phyloP scores from a whole-genome alignment of 2,329 filamentous ascomycete genomes.

The Coniosporium tulheliwenetii region DNA sequence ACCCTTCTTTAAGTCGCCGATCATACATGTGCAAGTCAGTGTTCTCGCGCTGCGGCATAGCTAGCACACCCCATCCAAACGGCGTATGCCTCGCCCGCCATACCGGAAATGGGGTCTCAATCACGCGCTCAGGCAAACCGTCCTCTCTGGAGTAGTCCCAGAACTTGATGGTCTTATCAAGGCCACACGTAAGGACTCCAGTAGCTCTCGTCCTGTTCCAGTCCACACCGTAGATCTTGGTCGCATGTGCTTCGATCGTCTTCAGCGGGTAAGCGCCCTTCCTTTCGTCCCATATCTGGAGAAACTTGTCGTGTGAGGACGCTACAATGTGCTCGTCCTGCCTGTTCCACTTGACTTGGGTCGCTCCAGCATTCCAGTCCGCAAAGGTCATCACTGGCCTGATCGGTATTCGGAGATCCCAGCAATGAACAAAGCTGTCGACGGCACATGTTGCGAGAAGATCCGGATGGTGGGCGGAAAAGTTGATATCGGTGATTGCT shows the following conservation, averaged over 20 bases:
- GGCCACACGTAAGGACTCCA: constrained; percentile 69
- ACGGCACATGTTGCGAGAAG: constrained; percentile 80
- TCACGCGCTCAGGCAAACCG: constrained; percentile 57
- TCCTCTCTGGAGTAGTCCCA: constrained; percentile 61
- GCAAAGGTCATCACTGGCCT: constrained; percentile 68
- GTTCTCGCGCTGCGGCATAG: constrained; percentile 83
- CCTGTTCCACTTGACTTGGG: constrained; percentile 89
- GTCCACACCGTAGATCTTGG: constrained; percentile 90
- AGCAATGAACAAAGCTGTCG: constrained; percentile 84
- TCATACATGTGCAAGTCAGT: constrained; percentile 78
- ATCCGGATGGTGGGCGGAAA: constrained; percentile 83
- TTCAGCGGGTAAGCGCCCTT: constrained; percentile 63
- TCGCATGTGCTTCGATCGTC: constrained; percentile 75
- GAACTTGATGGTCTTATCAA: constrained; percentile 85
- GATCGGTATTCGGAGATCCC: constrained; percentile 65
- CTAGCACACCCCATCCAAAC: constrained; percentile 71
- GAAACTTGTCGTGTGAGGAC: constrained; percentile 74
- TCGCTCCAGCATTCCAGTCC: constrained; percentile 86
- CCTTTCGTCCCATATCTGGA: constrained; percentile 83
- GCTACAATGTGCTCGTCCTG: constrained; percentile 77
- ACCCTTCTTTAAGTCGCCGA: constrained; percentile 32
- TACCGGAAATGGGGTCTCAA: constrained; percentile 70
- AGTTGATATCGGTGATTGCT: constrained; percentile 93
- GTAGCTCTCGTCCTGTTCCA: constrained; percentile 70
- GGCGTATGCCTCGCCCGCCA: constrained; percentile 87